These are phyloP conservation scores for Diplodia seriata DNA, from an alignment of 2,329 filamentous ascomycete species.

Conservation along the genomic window DNA sequence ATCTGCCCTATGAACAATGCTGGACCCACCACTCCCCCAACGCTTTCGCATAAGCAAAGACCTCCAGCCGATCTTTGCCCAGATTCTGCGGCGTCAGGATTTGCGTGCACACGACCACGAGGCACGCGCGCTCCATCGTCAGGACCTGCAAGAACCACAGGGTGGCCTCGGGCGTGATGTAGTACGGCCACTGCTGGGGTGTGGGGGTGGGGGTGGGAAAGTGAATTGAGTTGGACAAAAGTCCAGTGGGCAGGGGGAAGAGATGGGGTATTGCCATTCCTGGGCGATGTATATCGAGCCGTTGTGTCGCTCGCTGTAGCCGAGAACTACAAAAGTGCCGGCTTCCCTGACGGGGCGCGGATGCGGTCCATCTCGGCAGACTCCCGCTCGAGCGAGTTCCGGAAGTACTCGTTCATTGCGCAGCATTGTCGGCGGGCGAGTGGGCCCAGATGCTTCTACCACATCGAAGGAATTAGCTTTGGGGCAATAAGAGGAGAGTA, in stretches of 20 bases:
- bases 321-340: constrained; percentile 48
- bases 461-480: background rate
- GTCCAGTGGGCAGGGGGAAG: too few species aligned
- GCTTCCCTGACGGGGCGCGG: constrained; percentile 43
- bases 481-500: too few species aligned
- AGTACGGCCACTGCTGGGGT: constrained; percentile 49
- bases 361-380: constrained; percentile 55
- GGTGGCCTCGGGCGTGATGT: constrained; percentile 58
- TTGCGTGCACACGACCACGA: constrained; percentile 61
- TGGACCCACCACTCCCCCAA: constrained; percentile 57
- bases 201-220: background rate
- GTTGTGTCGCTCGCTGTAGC: constrained; percentile 50
- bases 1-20: constrained; percentile 61
- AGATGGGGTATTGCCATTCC: constrained; percentile 17
- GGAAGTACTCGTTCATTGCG: constrained; percentile 52
- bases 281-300: constrained; percentile 52
- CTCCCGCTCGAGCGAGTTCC: constrained; percentile 52
- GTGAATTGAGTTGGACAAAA: background rate
- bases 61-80: constrained; percentile 51
- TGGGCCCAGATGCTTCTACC: constrained; percentile 33
- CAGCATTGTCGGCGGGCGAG: constrained; percentile 51
- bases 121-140: constrained; percentile 63
- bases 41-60: constrained; percentile 50
- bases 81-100: constrained; percentile 55
- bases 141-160: constrained; percentile 62